Evolutionary conservation across 2,329 filamentous ascomycete species (phyloP), one percentile per base, ranked within the genome.

Genomic region (Sporothrix dimorphospora): DNA sequence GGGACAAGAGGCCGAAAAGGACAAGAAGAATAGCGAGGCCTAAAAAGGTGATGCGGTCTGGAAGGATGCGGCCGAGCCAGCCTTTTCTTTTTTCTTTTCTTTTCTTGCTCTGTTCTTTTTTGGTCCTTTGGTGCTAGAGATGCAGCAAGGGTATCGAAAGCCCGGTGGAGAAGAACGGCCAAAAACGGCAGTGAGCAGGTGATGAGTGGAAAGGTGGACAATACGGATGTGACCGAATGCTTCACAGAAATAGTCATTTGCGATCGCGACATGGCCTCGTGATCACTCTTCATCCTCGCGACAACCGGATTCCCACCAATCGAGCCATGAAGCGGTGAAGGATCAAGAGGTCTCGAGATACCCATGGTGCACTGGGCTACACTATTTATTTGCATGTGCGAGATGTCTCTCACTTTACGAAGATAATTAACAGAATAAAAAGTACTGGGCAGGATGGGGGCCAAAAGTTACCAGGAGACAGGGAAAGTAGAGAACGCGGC

Each of bases 381-480:
- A n/a, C n/a, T n/a, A n/a, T 14, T 30, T 8, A 21, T 21, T 21
- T 59, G 16, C 55, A 3, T 59, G 55, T 19, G 12, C 57, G n/a
- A n/a, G n/a, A n/a, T n/a, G n/a, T n/a, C n/a, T n/a, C n/a, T n/a
- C n/a, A n/a, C n/a, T n/a, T n/a, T n/a, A n/a, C n/a, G n/a, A 24
- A 53, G 49, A 53, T 9, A 21, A 53, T 16, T 27, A 11, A 53
- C 9, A 34, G 16, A 19, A 38, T 8, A 9, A 21, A 49, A 59
- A 30, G 14, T 9, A 7, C 6, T 34, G 27, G 61, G 24, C 38
- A 65, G 21, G 40, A 30, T 65, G 38, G 61, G 61, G 61, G 61
- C 42, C 61, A 47, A 47, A 65, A 65, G 40, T 47, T 65, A 65
- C 40, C 40, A 65, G 61, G 2, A 45, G 38, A 30, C 61, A 65